phyloP scores from a whole-genome alignment of 1,284 basidiomycete genomes.

The Ceratobasidium sp. region DNA sequence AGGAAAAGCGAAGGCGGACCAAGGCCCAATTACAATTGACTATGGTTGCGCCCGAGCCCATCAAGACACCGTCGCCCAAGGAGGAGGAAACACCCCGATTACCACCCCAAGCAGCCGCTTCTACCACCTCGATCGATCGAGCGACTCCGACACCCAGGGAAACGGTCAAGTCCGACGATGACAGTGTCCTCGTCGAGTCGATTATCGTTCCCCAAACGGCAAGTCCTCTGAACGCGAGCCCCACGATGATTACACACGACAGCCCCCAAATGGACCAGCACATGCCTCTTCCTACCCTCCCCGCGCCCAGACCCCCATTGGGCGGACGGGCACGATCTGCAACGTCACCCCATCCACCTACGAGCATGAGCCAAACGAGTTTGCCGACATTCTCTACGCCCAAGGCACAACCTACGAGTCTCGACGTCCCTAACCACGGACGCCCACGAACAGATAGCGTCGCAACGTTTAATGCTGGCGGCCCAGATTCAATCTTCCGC shows the following conservation, averaged over 20 bases:
- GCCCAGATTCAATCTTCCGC: slow-evolving; percentile 98
- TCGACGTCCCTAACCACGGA: slow-evolving; percentile 43
- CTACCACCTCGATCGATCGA: slow-evolving; percentile 11
- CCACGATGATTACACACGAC: slow-evolving; percentile 18
- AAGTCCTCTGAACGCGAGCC: slow-evolving; percentile 28
- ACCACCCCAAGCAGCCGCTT: slow-evolving; percentile 3
- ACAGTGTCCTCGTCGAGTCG: slow-evolving; percentile 19
- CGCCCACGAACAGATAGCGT: slow-evolving; percentile 53
- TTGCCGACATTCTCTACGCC: slow-evolving; percentile 42
- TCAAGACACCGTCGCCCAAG: background rate
- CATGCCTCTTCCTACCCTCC: slow-evolving; percentile 36
- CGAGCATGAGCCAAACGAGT: slow-evolving; percentile 27
- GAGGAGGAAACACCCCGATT: slow-evolving; percentile 46
- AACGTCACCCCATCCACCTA: slow-evolving; percentile 29
- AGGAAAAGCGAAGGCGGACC: slow-evolving; percentile 17
- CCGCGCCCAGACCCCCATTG: slow-evolving; percentile 18
- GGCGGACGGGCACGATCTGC: slow-evolving; percentile 33
- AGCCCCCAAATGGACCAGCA: slow-evolving; percentile 33
- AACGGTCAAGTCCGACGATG: slow-evolving; percentile 5
- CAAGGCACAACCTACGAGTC: slow-evolving; percentile 46
- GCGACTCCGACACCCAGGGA: slow-evolving; percentile 29
- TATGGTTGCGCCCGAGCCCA: slow-evolving; percentile 19
- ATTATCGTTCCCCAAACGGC: slow-evolving; percentile 15
- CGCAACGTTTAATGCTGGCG: slow-evolving; percentile 77
- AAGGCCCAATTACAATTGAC: slow-evolving; percentile 29